Evolutionary conservation across 176 grass and related monocot genomes (phyloP), one percentile per base, ranked within the genome.

Genomic region (Eragrostis curvula): DNA sequence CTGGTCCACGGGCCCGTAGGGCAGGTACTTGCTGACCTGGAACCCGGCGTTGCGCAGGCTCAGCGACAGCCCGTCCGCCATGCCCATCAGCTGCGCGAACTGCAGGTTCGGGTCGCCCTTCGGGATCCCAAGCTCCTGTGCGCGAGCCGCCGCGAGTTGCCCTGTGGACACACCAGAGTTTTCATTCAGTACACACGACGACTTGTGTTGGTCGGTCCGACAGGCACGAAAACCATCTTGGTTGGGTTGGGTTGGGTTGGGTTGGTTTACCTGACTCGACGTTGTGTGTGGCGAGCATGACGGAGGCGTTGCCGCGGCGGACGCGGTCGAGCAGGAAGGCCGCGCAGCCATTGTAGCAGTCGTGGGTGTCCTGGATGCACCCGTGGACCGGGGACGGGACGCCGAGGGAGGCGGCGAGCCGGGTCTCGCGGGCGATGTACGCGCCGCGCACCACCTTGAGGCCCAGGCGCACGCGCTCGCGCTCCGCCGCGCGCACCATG

Each of bases 31-130:
- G 85, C 90, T 92, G 9, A 99, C 97, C 59, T 92, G 87, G 72
- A 96, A 99, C 7, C 93, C 93, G 12, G 93, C 93, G 81, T 96
- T 96, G 46, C 83, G 92, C 24, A 99, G 97, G 13, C 85, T 59
- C 11, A 94, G 71, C 39, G 97, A 96, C 0, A 96, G 89, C 59
- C 93, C 93, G 66, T 99, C 91, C 21, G 97, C 97, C 97, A 99
- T 99, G 64, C 97, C 97, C 93, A 94, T 96, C 53, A 99, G 81
- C 86, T 99, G 97, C 20, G 93, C 93, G 85, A 99, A 99, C 81
- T 96, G 91, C 75, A 99, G 85, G 40, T 85, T 91, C 8, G 78
- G 75, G 82, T 91, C 87, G 1, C 78, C 85, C 81, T 81, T 94
- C 1, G 64, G 6, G 16, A 99, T 88, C 28, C 93, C 93, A 0